Conservation (phyloP, 2,329 filamentous ascomycete species). For the Colletotrichum sojae region DNA sequence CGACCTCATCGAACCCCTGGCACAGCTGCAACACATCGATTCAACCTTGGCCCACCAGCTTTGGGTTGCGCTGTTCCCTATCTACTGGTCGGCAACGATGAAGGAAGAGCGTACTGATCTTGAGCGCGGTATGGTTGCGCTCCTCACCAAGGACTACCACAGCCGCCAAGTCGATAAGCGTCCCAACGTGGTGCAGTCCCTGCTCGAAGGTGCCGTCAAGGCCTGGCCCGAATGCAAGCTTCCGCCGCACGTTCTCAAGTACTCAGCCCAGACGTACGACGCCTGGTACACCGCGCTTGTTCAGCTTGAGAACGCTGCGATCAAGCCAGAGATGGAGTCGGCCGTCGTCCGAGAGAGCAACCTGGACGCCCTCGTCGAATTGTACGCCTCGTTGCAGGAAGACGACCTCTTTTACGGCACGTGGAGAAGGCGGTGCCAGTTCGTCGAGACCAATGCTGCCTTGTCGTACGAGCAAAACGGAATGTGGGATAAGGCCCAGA, state of each 20-base stretch:
- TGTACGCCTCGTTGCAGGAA: conserved; percentile 92
- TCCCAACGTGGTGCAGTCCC: conserved; percentile 93
- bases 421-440: conserved; percentile 94
- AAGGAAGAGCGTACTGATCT: conserved; percentile 92
- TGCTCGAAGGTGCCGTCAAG: conserved; percentile 89
- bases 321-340: conserved; percentile 88
- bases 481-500: conserved; percentile 99
- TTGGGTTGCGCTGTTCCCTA: conserved; percentile 91
- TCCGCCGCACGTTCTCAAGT: conserved; percentile 96
- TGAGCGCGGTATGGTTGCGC: conserved; percentile 89
- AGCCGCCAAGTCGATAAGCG: conserved; percentile 93
- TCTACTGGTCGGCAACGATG: conserved; percentile 91
- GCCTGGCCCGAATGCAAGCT: conserved; percentile 91
- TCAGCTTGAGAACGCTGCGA: conserved; percentile 90
- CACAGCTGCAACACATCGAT: conserved; percentile 93
- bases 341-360: conserved; percentile 91
- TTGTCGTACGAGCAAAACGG: conserved; percentile 98
- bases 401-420: conserved; percentile 98
- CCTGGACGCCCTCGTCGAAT: conserved; percentile 92
- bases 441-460: conserved; percentile 96
- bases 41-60: conserved; percentile 85
- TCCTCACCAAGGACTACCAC: conserved; percentile 96
- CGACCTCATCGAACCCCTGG: conserved; percentile 90
- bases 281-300: conserved; percentile 96
- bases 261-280: conserved; percentile 92